These are phyloP conservation scores for Rhododendron vialii DNA, from an alignment of 148 eudicot genomes.

Conservation along the genomic window DNA sequence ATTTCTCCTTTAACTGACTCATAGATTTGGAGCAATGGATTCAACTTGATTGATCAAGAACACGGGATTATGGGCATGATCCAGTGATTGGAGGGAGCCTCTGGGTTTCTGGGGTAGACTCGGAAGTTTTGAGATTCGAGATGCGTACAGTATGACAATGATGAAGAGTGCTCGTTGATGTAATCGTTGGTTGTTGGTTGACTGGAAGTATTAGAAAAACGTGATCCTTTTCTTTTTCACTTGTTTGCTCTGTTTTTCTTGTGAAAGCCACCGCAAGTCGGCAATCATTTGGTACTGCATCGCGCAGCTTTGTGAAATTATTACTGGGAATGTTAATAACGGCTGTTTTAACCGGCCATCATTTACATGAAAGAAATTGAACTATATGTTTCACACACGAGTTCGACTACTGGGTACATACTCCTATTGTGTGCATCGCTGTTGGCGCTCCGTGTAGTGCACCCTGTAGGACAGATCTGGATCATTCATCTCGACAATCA, in stretches of 20 bases:
- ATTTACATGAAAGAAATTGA: background rate
- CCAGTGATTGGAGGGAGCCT: background rate
- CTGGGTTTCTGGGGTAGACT: background rate
- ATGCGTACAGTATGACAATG: background rate
- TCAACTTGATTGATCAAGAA: background rate
- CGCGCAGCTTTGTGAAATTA: background rate
- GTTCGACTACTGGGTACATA: no score
- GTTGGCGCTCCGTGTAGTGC: no score
- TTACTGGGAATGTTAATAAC: background rate
- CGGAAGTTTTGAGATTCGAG: background rate
- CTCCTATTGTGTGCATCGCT: no score
- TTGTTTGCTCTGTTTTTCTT: background rate
- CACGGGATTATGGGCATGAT: no score
- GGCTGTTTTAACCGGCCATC: background rate
- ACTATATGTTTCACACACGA: no score
- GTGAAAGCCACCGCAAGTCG: background rate
- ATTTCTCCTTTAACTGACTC: slow-evolving; percentile 14
- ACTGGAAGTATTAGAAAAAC: background rate
- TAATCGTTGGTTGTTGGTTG: background rate
- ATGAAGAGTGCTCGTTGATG: background rate
- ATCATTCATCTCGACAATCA: no score
- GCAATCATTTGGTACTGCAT: background rate
- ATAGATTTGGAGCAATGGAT: slow-evolving; percentile 3
- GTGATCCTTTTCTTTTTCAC: background rate
- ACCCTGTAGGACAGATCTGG: accelerated